phyloP scores from a whole-genome alignment of 2,329 filamentous ascomycete species.

The Monosporascus sp. region DNA sequence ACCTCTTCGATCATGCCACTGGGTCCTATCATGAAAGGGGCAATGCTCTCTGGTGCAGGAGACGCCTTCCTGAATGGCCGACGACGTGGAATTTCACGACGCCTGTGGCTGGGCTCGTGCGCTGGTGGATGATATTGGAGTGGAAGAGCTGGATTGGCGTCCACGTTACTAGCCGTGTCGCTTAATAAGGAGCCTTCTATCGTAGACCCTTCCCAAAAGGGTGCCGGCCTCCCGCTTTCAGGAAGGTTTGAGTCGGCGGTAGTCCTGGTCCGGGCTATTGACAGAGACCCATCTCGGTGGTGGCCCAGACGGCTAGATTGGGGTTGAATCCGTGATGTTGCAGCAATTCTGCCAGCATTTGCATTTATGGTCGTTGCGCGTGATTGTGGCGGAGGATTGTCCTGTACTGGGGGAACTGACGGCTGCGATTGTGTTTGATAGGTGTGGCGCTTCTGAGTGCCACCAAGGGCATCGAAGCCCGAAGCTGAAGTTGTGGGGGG shows the following conservation, averaged over 20 bases:
- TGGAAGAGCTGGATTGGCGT: conserved; percentile 12
- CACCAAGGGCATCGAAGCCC: conserved; percentile 16
- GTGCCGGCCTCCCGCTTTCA: conserved; percentile 11
- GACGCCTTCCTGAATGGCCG: conserved; percentile 15
- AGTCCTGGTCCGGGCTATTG: conserved; percentile 8
- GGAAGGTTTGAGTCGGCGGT: conserved; percentile 8
- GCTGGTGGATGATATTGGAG: not conserved
- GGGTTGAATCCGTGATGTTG: conserved; percentile 14
- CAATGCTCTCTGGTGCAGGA: conserved; percentile 12
- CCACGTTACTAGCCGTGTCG: conserved; percentile 27
- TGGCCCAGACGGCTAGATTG: conserved; percentile 12
- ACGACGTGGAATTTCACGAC: conserved; percentile 19
- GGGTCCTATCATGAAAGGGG: conserved; percentile 21
- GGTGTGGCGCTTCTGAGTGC: conserved; percentile 17
- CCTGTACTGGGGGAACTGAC: conserved; percentile 10
- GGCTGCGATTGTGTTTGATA: conserved; percentile 12
- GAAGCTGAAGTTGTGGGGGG: conserved; percentile 12
- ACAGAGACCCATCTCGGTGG: conserved; percentile 17
- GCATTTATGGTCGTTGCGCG: conserved; percentile 24
- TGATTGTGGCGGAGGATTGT: conserved; percentile 20
- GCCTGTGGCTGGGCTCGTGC: conserved; percentile 13
- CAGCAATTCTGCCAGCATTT: conserved; percentile 20
- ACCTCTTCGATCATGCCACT: conserved; percentile 24
- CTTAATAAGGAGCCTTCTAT: conserved; percentile 28
- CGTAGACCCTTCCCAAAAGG: conserved; percentile 30